Evolutionary conservation across 2,329 filamentous ascomycete species (phyloP).

Genomic region (Fusarium brevicatenulatum): DNA sequence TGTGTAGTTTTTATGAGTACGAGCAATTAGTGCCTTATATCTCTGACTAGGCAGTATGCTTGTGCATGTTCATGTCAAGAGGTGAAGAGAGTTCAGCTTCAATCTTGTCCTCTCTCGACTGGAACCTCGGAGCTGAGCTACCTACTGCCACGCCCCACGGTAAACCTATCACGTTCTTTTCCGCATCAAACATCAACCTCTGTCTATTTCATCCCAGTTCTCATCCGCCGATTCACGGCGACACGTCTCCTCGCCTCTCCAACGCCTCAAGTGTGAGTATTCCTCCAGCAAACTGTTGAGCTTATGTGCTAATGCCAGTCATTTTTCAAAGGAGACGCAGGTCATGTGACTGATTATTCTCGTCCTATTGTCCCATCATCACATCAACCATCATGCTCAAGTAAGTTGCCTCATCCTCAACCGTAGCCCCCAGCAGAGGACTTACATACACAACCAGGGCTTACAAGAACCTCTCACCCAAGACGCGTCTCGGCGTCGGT

Average conservation of each 20-base stretch:
- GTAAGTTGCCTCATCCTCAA: conserved; percentile 10
- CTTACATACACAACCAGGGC: conserved; percentile 56
- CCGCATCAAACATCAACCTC: conserved; percentile 11
- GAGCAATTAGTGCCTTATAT: neutral
- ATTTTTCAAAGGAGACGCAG: neutral
- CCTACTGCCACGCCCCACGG: conserved; percentile 3
- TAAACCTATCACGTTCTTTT: conserved; percentile 9
- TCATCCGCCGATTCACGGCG: neutral
- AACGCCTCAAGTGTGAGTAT: neutral
- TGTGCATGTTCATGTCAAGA: neutral
- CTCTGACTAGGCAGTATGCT: neutral
- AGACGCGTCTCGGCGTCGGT: conserved; percentile 77
- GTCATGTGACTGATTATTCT: conserved; percentile 8
- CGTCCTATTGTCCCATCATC: neutral
- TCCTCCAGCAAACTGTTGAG: neutral
- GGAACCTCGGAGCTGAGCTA: neutral
- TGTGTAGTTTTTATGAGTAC: neutral
- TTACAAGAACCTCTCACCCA: conserved; percentile 77
- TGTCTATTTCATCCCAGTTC: conserved; percentile 3
- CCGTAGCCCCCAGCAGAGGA: neutral
- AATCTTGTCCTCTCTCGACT: neutral
- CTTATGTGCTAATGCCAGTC: neutral
- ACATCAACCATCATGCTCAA: conserved; percentile 34
- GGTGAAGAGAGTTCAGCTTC: neutral
- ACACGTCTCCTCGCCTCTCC: neutral